A percentile compares a stretch with the other conserved stretches of the same genome.
phyloP scores from a whole-genome alignment of 768 basidiomycete species.

The Lentinula lateritia region DNA sequence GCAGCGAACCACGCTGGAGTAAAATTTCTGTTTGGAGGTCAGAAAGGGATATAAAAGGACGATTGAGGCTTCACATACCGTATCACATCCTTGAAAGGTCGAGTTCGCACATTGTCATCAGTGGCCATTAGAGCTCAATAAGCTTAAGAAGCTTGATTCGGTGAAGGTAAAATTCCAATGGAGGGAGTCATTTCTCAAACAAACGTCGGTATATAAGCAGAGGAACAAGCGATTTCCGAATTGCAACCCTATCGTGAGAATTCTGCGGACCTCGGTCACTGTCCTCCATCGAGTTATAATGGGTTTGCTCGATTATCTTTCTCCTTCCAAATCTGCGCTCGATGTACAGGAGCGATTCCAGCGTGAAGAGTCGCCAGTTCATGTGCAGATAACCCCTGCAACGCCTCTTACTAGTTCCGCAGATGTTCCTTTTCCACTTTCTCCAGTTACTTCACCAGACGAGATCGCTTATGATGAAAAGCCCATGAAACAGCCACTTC shows the following conservation, averaged over 20 bases:
- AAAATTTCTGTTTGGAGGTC: conserved; percentile 25
- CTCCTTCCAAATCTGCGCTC: conserved; percentile 10
- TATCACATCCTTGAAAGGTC: conserved; percentile 5
- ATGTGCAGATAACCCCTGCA: neutral
- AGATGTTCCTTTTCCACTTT: conserved; percentile 11
- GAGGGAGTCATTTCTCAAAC: neutral
- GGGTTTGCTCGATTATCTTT: conserved; percentile 23
- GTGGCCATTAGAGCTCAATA: neutral
- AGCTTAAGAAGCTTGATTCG: neutral
- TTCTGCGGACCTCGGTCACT: conserved; percentile 3
- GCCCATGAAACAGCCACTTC: conserved; percentile 15
- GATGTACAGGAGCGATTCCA: neutral
- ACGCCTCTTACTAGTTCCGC: neutral
- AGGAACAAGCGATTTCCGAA: neutral
- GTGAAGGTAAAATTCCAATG: neutral
- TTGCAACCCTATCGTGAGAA: neutral
- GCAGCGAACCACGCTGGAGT: conserved; percentile 39
- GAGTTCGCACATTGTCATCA: conserved; percentile 1
- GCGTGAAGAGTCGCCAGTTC: neutral
- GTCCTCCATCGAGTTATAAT: conserved; percentile 11
- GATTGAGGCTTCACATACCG: conserved; percentile 6
- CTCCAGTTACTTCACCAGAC: conserved; percentile 5
- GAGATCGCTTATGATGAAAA: neutral
- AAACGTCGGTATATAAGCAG: neutral
- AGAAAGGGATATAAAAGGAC: conserved; percentile 1